Evolutionary conservation across 129 eudicot genomes (phyloP).

Genomic region (Escallonia herrerae): DNA sequence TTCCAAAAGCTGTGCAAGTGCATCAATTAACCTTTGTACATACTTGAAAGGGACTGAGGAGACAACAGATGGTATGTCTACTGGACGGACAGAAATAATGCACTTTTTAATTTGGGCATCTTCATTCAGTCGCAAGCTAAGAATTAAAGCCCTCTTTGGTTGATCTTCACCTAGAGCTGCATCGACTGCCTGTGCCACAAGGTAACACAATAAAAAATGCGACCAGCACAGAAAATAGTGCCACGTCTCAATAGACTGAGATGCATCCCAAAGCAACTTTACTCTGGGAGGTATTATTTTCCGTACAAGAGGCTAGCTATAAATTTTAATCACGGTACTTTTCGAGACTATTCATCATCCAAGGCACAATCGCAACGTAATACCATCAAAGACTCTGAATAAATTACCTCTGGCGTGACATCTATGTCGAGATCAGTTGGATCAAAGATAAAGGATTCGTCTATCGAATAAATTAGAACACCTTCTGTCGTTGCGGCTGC

Average conservation of each 20-base stretch:
- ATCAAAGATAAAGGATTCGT: constrained; percentile 86
- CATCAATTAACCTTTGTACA: constrained; percentile 76
- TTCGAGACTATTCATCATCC: neutral
- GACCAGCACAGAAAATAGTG: neutral
- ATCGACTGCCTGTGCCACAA: constrained; percentile 72
- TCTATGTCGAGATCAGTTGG: constrained; percentile 97
- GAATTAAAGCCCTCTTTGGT: constrained; percentile 67
- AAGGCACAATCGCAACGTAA: neutral
- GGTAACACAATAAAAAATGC: constrained; percentile 1
- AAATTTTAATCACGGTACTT: too few relatives aligned
- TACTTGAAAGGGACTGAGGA: constrained; percentile 68
- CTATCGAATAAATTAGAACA: constrained; percentile 81
- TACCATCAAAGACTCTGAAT: neutral
- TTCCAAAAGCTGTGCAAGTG: constrained; percentile 78
- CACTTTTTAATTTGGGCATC: constrained; percentile 65
- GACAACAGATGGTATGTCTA: constrained; percentile 70
- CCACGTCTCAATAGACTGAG: constrained; percentile 1
- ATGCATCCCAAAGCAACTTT: too few relatives aligned
- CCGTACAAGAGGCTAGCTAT: neutral
- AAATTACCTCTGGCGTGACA: constrained; percentile 87
- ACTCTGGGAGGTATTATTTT: too few relatives aligned
- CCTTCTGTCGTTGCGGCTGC: constrained; percentile 99
- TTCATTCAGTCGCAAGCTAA: constrained; percentile 83
- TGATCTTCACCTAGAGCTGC: constrained; percentile 74
- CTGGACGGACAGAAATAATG: constrained; percentile 55